Base-by-base conservation (phyloP, 2,329 filamentous ascomycete genomes). In the Colletotrichum orchidophilum region DNA sequence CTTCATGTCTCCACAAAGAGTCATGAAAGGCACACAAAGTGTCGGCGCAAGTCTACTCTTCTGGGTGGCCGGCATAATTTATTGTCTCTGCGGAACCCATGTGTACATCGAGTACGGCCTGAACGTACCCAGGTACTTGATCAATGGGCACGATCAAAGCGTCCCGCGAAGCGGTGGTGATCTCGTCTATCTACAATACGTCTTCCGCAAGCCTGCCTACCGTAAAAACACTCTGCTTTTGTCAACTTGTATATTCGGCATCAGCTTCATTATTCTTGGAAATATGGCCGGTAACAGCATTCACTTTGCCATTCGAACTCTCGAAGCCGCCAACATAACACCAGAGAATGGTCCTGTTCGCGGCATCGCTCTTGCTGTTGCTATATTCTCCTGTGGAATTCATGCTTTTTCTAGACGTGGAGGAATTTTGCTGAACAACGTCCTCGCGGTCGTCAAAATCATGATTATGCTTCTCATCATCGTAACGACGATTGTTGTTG, bases 381-480 rank as follows among this genome's bases (percentile, higher is more conserved):
- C 85, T 8, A 81, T 81, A 0, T 73, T 83, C 12, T 82, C 84
- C 3, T 86, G 85, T 66, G 78, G 87, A 21, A 80, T 88, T 1
- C 87, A 89, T 70, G 81, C 80, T 3, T 76, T 81, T 49, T 88
- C 85, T 53, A 79, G 87, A 29, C 79, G 82, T 8, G 85, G 85
- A 3, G 87, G 87, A 2, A 87, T 89, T 53, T 75, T 80, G 26
- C 74, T 88, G 27, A 87, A 86, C 75, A 88, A 88, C 71, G 27
- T 81, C n/a, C 78, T 89, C 35, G 87, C 87, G 3, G 76, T 83
- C 3, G 74, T 87, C 69, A 89, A 89, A 73, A 76, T 87, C 3
- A 74, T 79, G 55, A 82, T 88, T 1, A 80, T 89, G 2, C 65
- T 87, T 1, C 77, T 83, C 11, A 85, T 89, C 62, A 75, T 82